Percentiles rank a stretch among this genome's conserved stretches.
These are phyloP conservation scores for Starmerella sp. DNA, from an alignment of 805 yeast genomes.

Conservation along the genomic window DNA sequence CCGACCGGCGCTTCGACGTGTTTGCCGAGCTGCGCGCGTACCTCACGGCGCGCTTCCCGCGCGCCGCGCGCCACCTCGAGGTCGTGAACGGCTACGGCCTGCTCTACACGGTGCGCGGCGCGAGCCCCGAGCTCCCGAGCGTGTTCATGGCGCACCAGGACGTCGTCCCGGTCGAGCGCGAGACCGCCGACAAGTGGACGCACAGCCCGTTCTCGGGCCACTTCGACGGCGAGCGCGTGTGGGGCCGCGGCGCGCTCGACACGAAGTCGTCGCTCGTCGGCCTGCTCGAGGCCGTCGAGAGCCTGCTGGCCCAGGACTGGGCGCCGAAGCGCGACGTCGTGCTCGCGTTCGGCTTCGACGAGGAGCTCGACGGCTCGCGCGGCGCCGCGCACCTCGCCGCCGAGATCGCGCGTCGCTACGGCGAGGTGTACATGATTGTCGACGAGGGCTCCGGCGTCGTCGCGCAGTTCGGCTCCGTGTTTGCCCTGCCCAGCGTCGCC, in stretches of 20 bases:
- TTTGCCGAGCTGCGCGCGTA: constrained; percentile 43
- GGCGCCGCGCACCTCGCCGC: constrained; percentile 50
- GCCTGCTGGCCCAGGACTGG: constrained; percentile 41
- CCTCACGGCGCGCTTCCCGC: constrained; percentile 45
- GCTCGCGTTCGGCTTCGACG: constrained; percentile 67
- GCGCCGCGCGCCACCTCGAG: constrained; percentile 37
- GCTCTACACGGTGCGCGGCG: constrained; percentile 53
- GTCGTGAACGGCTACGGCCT: constrained; percentile 53
- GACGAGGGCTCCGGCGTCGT: constrained; percentile 55
- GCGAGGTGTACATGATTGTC: constrained; percentile 52
- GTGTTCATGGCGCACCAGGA: constrained; percentile 70
- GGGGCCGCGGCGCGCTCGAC: constrained; percentile 73
- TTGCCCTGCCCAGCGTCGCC: constrained; percentile 46
- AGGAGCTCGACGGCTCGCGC: constrained; percentile 52
- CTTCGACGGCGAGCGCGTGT: constrained; percentile 53
- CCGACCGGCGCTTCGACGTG: constrained; percentile 40
- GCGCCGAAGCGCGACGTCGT: constrained; percentile 52
- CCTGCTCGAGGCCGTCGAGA: constrained; percentile 55
- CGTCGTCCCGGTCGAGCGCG: constrained; percentile 62
- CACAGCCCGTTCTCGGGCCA: constrained; percentile 56
- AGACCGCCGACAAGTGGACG: constrained; percentile 47
- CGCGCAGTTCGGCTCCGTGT: constrained; percentile 35
- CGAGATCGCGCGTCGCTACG: constrained; percentile 43
- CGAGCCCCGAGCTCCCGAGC: constrained; percentile 43
- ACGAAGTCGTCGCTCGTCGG: constrained; percentile 61